A percentile compares a stretch with the other conserved stretches of the same genome.
These are phyloP conservation scores for Lentinula novae-zelandiae DNA, from an alignment of 1,284 basidiomycete genomes.

Conservation along the genomic window DNA sequence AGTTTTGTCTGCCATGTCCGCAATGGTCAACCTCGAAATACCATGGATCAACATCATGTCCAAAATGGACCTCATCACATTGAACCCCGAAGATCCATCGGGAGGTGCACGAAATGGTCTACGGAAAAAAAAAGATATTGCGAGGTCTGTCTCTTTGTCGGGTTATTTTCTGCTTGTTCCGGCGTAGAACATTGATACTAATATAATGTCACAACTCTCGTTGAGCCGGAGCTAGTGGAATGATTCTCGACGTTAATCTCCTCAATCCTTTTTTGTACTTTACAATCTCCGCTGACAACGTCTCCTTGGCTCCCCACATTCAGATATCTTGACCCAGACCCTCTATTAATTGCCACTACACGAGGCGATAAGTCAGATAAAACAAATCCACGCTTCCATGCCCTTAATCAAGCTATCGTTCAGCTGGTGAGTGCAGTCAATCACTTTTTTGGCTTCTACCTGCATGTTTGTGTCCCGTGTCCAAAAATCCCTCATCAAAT, in stretches of 20 bases:
- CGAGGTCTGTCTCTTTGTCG: slow-evolving; percentile 47
- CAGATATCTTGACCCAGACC: slow-evolving; percentile 96
- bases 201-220: neutral
- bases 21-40: slow-evolving; percentile 97
- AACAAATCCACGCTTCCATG: slow-evolving; percentile 86
- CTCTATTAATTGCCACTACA: slow-evolving; percentile 75
- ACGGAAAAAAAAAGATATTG: slow-evolving; percentile 71
- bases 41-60: slow-evolving; percentile 98
- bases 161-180: neutral
- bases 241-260: neutral
- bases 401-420: slow-evolving; percentile 92
- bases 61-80: slow-evolving; percentile 96
- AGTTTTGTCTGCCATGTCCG: slow-evolving; percentile 97
- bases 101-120: slow-evolving; percentile 67
- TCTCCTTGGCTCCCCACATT: slow-evolving; percentile 8
- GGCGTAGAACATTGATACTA: neutral
- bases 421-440: slow-evolving; percentile 66
- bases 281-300: neutral
- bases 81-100: slow-evolving; percentile 57
- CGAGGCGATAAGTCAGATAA: slow-evolving; percentile 59
- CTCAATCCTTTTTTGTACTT: neutral
- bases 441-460: neutral
- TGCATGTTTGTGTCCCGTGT: slow-evolving; percentile 3
- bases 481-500: no score
- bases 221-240: neutral